Evolutionary conservation across 2,329 filamentous ascomycete genomes (phyloP), one percentile per base, ranked within the genome.

Genomic region (Phaeosphaeria sp.): DNA sequence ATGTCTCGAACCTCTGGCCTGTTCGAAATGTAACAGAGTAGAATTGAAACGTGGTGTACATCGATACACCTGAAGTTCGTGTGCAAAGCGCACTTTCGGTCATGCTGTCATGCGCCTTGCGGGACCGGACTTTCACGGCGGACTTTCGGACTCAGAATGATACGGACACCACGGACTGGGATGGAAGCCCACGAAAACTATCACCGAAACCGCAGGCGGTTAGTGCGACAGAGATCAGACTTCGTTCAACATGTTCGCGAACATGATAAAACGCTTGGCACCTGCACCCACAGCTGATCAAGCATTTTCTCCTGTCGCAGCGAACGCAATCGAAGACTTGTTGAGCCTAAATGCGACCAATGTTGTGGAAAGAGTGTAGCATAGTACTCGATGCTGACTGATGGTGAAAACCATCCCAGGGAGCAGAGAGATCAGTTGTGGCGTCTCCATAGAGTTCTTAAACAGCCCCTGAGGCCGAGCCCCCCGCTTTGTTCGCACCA

Each of bases 221-320:
- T 51, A 51, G 49, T 51, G 49, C 39, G 40, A 30, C 39, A 25
- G 24, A 18, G 24, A 33, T 51, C 21, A 51, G 40, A 39, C 36
- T 39, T 39, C 15, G 36, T n/a, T 39, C 17, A 15, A 39, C 6
- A n/a, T 44, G 25, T 45, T 43, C n/a, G 21, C 49, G 24, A 21
- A 43, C 40, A 30, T 25, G 13, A 30, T 21, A 25, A 51, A 51
- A 51, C 49, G 40, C 49, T 44, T 51, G 49, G 36, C 49, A n/a
- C 17, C 8, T 30, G 18, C 49, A 33, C 49, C 20, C 39, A 36
- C 17, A 17, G 13, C 15, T 5, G 36, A 39, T 39, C 36, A 24
- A 24, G 33, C 48, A 27, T 24, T 18, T 25, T 20, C 21, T 47
- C 15, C 22, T 50, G 27, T 36, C 22, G 13, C 21, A 27, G n/a